Base-by-base conservation (phyloP, 2,329 filamentous ascomycete species). In the Cercospora beticola region DNA sequence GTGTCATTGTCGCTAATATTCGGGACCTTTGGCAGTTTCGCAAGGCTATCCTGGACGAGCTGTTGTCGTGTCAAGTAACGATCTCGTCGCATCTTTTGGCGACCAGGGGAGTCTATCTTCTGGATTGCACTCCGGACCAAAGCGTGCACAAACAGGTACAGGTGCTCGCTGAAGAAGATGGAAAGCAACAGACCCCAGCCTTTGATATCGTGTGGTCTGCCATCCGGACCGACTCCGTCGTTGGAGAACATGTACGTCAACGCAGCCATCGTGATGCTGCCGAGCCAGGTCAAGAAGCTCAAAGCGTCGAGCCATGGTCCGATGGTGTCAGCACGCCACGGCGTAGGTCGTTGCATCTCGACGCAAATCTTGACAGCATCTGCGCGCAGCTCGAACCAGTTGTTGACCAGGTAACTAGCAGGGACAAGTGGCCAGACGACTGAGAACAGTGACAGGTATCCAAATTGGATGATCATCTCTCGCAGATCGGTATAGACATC, bases 391-490 rank as follows among this genome's bases (percentile, higher is more conserved):
- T 98, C 95, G 67, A 99, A 83, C 93, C 94, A 98, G 82, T 98
- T 96, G 82, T 98, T 98, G 80, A 95, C 83, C 12, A 98, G 83
- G 82, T 98, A 98, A 1, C 91, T 94, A 66, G 93, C 86, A 1
- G 91, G 90, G 0, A 94, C 94, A n/a, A 98, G 83, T 0, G 95
- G 95, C 95, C 95, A 99, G 65, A 97, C 89, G 2, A 95, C 92
- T 0, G 92, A 95, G 80, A 98, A 98, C 9, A 98, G 86, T 0
- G 92, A 90, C 0, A 99, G 85, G 78, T 97, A 98, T 31, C 94
- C 93, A 83, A 87, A 93, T 75, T 85, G 83, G 43, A 97, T 88
- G 30, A 93, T 88, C 93, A 97, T 97, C 82, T 99, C 95, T 43
- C 95, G 87, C 71, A 97, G 92, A 78, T 99, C 95, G 18, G 88